Evolutionary conservation across 257 asterid species (phyloP), one percentile per base, ranked within the genome.

Genomic region (Solanum piurae): DNA sequence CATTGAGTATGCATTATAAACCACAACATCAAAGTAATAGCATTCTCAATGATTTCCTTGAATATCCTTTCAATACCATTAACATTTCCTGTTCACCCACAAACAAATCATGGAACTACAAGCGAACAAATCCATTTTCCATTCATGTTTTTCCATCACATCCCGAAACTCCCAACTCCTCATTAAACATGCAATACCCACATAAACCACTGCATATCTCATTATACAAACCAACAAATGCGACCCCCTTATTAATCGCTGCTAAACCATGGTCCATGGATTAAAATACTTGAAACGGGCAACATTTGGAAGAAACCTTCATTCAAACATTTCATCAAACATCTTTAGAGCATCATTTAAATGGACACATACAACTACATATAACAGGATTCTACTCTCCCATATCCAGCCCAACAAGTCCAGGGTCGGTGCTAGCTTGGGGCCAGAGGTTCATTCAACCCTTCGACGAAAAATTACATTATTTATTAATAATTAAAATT

Each of bases 261-360:
- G 93, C 97, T 98, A 95, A 64, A 94, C 60, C 92, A 36, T 91
- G 77, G 88, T 92, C 99, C 98, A 87, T 95, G 92, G 62, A 95
- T 91, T 86, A 95, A 89, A 87, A 94, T 91, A 90, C 94, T 94
- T 94, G 71, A 93, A 95, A 89, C 98, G 92, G 88, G 80, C 87
- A 10, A 93, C 94, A 87, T 94, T 96, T 7, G 96, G 94, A 88
- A 37, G 87, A 82, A 95, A 82, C 23, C 92, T 96, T 90, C 97
- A 90, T 52, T 91, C 94, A 71, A 89, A 91, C 99, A 97, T 94
- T 91, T 91, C 98, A 83, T 97, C 98, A 49, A 97, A 92, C 96
- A 95, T 91, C 86, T 93, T 86, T 86, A 93, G 12, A 6, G 98
- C 98, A 38, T 83, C 89, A 0, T 37, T 23, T 88, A 95, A 89